Conservation (phyloP, 345 rosid genomes). For the Brassica rapa region DNA sequence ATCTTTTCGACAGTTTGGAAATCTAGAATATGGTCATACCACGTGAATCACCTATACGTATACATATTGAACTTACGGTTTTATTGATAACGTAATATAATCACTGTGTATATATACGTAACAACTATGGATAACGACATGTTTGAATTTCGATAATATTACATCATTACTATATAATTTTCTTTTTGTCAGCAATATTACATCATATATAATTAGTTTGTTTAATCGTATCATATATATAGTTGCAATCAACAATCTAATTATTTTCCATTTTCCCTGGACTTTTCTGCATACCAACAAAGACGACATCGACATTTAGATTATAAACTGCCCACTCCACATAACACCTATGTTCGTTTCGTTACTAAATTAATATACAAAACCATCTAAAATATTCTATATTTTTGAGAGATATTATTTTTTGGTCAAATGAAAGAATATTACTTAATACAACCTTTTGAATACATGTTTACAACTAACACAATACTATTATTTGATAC, state of each 20-base stretch:
- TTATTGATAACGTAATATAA: background rate
- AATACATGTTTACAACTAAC: too few species aligned
- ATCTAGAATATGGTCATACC: conserved; percentile 25
- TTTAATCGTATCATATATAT: too few species aligned
- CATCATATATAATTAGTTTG: background rate
- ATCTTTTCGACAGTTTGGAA: conserved; percentile 13
- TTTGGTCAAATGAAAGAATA: too few species aligned
- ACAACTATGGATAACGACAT: conserved; percentile 9
- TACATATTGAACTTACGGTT: conserved; percentile 30
- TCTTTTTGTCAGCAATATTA: background rate
- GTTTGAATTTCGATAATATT: conserved; percentile 13
- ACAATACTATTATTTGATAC: too few species aligned
- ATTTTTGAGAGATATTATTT: too few species aligned
- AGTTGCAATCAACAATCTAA: conserved; percentile 12
- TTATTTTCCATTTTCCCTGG: conserved; percentile 4
- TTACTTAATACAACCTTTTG: too few species aligned
- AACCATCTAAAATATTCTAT: too few species aligned
- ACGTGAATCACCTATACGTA: conserved; percentile 26
- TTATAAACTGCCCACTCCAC: background rate
- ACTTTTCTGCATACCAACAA: conserved; percentile 25
- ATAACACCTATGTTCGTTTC: background rate
- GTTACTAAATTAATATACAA: too few species aligned
- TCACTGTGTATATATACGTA: conserved; percentile 6
- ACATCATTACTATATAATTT: background rate
- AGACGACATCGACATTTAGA: background rate